phyloP scores from a whole-genome alignment of 2,329 filamentous ascomycete genomes.

The Aspergillus tamarii region DNA sequence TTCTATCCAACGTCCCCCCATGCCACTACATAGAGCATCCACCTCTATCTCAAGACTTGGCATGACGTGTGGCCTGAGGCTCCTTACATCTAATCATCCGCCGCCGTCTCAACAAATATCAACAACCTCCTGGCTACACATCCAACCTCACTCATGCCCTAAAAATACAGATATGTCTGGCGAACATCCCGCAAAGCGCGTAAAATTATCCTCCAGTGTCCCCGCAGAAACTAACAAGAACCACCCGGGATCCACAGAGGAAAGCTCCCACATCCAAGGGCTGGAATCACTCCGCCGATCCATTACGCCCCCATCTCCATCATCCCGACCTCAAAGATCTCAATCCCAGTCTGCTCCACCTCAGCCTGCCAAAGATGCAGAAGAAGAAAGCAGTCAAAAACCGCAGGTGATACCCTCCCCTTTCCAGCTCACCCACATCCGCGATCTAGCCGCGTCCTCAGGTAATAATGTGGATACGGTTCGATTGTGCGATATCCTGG shows the following conservation, averaged over 20 bases:
- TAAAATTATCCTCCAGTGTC: neutral
- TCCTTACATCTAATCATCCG: neutral
- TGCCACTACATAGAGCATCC: neutral
- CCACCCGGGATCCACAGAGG: neutral
- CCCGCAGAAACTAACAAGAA: neutral
- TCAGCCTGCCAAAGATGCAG: neutral
- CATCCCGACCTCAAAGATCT: constrained; percentile 7
- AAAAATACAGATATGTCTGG: neutral
- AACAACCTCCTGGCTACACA: neutral
- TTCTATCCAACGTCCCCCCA: neutral
- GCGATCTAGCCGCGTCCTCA: constrained; percentile 59
- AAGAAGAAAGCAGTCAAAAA: neutral
- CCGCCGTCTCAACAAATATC: neutral
- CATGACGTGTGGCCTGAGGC: neutral
- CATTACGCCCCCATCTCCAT: constrained; percentile 31
- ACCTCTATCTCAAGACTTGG: neutral
- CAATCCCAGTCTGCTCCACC: neutral
- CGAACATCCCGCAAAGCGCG: neutral
- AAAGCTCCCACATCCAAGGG: neutral
- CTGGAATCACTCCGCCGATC: constrained; percentile 35
- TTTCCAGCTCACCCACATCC: constrained; percentile 71
- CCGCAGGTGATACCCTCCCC: constrained; percentile 58
- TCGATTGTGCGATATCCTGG: constrained; percentile 68
- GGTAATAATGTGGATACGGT: constrained; percentile 68
- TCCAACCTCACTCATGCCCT: neutral